Evolutionary conservation across 2,329 filamentous ascomycete species (phyloP), one percentile per base, ranked within the genome.

Genomic region (Fusarium siculi): DNA sequence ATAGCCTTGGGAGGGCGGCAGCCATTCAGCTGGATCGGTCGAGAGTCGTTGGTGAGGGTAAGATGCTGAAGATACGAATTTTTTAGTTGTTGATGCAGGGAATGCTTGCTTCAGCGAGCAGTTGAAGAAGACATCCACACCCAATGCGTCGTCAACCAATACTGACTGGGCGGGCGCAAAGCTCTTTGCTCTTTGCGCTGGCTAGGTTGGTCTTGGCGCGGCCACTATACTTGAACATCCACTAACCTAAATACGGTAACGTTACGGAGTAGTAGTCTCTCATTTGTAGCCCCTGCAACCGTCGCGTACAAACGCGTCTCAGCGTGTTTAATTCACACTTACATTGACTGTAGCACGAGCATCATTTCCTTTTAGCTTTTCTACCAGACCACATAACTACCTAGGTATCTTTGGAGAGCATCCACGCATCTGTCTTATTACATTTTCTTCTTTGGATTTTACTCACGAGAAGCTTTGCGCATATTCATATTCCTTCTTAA

Each of bases 21-120:
- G 68, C 75, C 76, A 78, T 78, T 67, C 68, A 72, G 70, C 57
- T 72, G 43, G 57, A 30, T 42, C n/a, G 37, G 25, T 49, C 36
- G 37, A 34, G 49, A 40, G 43, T 47, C 36, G 50, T 32, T 43
- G 68, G 49, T 34, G 57, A 55, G 58, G 39, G 37, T 57, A 70
- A 66, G 36, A 72, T 69, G 60, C 40, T 70, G 55, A 62, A 71
- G 52, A 58, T 44, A 36, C 32, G 55, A 66, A 59, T 59, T 65
- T 54, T 60, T 60, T 34, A 54, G 56, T 60, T 67, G 72, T 73
- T 73, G 69, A 70, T 73, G 72, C 61, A 70, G 58, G 66, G 68
- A 73, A 60, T 65, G 68, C 56, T 66, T 59, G 70, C 50, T 54
- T 66, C 53, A 47, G 56, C 25, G 49, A 55, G 53, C 34, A 46